These are phyloP conservation scores for Pyrenopolyporus hunteri DNA, from an alignment of 495 filamentous ascomycete genomes.

Conservation along the genomic window DNA sequence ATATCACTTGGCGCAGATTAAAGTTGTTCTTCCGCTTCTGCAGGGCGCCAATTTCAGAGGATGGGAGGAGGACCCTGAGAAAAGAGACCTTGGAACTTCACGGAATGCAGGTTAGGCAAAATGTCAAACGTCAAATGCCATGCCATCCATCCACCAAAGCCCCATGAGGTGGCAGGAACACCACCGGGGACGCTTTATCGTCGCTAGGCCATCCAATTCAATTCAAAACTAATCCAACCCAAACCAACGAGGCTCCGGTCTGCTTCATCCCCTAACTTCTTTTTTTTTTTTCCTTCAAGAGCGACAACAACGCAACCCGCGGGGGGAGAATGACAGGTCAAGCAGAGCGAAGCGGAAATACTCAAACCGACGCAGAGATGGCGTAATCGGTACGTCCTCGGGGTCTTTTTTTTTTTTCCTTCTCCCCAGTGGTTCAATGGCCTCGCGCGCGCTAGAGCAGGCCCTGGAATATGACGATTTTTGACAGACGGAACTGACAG, in stretches of 20 bases:
- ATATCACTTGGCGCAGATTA: constrained; percentile 29
- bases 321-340: constrained; percentile 10
- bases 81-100: constrained; percentile 15
- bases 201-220: neutral
- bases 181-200: constrained; percentile 7
- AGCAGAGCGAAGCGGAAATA: constrained; percentile 7
- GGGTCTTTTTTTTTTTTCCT: constrained; percentile 34
- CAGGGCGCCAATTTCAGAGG: constrained; percentile 32
- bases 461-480: constrained; percentile 37
- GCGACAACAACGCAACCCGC: neutral
- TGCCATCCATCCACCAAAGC: constrained; percentile 32
- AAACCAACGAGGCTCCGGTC: too few species aligned
- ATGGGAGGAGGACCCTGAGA: constrained; percentile 31
- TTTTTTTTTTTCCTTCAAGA: neutral
- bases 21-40: constrained; percentile 35
- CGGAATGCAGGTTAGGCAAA: constrained; percentile 34
- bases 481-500: constrained; percentile 12
- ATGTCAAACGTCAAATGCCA: constrained; percentile 15
- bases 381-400: constrained; percentile 38
- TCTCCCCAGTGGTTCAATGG: constrained; percentile 28
- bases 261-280: too few species aligned
- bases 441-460: constrained; percentile 11
- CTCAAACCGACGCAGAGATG: constrained; percentile 23
- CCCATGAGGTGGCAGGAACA: constrained; percentile 29
- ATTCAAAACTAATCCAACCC: constrained; percentile 3